Conservation (phyloP, 352 stramenopile species). For the Pythium brassicae region DNA sequence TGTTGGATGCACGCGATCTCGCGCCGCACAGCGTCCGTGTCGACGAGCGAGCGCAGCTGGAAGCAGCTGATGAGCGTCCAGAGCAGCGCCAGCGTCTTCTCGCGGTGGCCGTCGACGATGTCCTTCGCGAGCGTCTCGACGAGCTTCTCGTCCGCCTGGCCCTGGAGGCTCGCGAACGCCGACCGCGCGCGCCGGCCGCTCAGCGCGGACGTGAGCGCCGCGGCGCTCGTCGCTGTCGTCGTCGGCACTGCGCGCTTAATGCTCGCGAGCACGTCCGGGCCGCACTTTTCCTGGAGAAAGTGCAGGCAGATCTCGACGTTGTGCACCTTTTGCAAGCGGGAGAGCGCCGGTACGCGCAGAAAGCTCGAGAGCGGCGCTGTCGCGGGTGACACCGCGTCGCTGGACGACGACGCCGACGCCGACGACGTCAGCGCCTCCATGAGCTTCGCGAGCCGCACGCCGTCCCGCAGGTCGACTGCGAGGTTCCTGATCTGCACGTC, state of each 20-base stretch:
- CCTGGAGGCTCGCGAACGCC: constrained; percentile 43
- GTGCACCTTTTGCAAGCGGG: constrained; percentile 95
- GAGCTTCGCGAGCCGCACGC: constrained; percentile 90
- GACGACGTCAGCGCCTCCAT: constrained; percentile 85
- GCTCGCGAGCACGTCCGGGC: constrained; percentile 42
- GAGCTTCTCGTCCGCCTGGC: constrained; percentile 55
- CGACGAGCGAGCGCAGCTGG: constrained; percentile 86
- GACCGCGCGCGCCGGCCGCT: constrained; percentile 19
- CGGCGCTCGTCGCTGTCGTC: constrained; percentile 10
- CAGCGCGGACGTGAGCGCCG: constrained; percentile 19
- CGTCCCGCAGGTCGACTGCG: constrained; percentile 95
- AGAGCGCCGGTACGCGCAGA: constrained; percentile 92
- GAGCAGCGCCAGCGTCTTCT: constrained; percentile 92
- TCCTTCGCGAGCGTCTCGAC: constrained; percentile 83
- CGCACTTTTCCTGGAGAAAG: constrained; percentile 75
- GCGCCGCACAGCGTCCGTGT: constrained; percentile 54
- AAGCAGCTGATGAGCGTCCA: constrained; percentile 93
- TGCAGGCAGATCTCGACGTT: constrained; percentile 93
- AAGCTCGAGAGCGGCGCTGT: constrained; percentile 52
- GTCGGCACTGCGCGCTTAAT: constrained; percentile 43
- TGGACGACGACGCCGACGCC: constrained; percentile 1
- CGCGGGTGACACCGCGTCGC: constrained; percentile 13
- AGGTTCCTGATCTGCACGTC: constrained; percentile 91
- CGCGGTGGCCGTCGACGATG: constrained; percentile 94
- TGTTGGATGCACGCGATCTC: constrained; percentile 77